Percentiles rank a stretch among this genome's conserved stretches.
phyloP scores from a whole-genome alignment of 2,329 filamentous ascomycete genomes.

The Verticillium klebahnii region DNA sequence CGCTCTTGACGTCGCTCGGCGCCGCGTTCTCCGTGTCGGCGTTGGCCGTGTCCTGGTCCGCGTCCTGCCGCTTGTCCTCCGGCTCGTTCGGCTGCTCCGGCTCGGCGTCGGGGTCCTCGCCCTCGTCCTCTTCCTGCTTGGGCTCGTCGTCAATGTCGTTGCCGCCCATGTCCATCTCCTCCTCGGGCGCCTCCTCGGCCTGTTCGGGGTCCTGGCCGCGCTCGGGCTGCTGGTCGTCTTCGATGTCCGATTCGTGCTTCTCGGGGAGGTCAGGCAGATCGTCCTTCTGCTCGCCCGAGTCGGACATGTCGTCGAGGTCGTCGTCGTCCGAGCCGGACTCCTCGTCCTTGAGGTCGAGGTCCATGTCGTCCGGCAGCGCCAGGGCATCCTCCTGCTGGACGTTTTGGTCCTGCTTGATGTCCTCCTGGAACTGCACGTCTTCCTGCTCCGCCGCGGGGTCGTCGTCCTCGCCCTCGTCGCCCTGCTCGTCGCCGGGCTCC shows the following conservation, averaged over 20 bases:
- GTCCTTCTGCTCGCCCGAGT: slow-evolving; percentile 42
- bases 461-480: slow-evolving; percentile 47
- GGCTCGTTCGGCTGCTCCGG: slow-evolving; percentile 27
- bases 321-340: slow-evolving; percentile 50
- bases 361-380: slow-evolving; percentile 83
- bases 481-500: slow-evolving; percentile 38
- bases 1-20: slow-evolving; percentile 58
- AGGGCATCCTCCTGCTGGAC: slow-evolving; percentile 77
- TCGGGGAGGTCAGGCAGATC: slow-evolving; percentile 22
- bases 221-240: slow-evolving; percentile 26
- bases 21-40: slow-evolving; percentile 58
- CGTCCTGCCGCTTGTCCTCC: slow-evolving; percentile 17
- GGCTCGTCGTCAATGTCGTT: slow-evolving; percentile 44
- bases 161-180: slow-evolving; percentile 20
- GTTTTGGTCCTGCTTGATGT: slow-evolving; percentile 65
- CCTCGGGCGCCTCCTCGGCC: slow-evolving; percentile 27
- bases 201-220: slow-evolving; percentile 18
- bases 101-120: slow-evolving; percentile 38
- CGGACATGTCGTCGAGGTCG: slow-evolving; percentile 50
- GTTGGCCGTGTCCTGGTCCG: slow-evolving; percentile 39
- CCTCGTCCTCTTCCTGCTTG: slow-evolving; percentile 42
- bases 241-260: slow-evolving; percentile 31
- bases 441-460: slow-evolving; percentile 56
- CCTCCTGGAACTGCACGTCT: slow-evolving; percentile 49
- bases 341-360: slow-evolving; percentile 73